Evolutionary conservation across 2,329 filamentous ascomycete species (phyloP), one percentile per base, ranked within the genome.

Genomic region (Ceratocystis colombiana): DNA sequence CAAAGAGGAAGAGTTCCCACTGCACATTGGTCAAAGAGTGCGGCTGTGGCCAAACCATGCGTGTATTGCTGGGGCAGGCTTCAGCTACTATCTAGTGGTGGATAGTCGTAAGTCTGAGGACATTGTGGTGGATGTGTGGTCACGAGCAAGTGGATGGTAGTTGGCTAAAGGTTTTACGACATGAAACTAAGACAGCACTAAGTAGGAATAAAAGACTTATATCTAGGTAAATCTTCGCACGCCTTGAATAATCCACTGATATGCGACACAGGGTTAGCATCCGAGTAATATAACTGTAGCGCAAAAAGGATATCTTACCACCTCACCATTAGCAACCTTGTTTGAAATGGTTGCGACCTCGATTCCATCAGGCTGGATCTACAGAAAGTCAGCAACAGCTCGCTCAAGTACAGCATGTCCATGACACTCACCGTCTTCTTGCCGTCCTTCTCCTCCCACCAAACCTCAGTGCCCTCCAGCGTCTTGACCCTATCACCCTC

Each of bases 301-400:
- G 20, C 55, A 20, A 33, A 55, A 57, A 20, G 10, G 48, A 5
- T 76, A 17, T 12, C 80, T 72, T 73, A 82, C 80, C 70, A 97
- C 81, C 76, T 97, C 89, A 3, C 94, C 94, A 73, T 97, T 99
- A 2, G 84, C 82, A 20, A 95, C 92, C 68, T 84, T 82, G 70
- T 87, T 87, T 1, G 86, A 87, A 64, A 96, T 80, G 67, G 79
- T 85, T 53, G 86, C 83, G 15, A 97, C 88, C 74, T 92, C 85
- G 55, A 96, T 84, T 69, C 85, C 82, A 5, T 88, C 88, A 0
- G 93, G 94, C 79, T 92, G 87, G 33, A 94, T 82, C 84, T 88
- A 68, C 44, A 15, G 22, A n/a, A 20, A 20, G 62, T 68, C 46
- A 69, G 62, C 41, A 62, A 69, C 57, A 69, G 66, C 68, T 61